These are phyloP conservation scores for Earliella scabrosa DNA, from an alignment of 1,284 basidiomycete species.

Conservation along the genomic window DNA sequence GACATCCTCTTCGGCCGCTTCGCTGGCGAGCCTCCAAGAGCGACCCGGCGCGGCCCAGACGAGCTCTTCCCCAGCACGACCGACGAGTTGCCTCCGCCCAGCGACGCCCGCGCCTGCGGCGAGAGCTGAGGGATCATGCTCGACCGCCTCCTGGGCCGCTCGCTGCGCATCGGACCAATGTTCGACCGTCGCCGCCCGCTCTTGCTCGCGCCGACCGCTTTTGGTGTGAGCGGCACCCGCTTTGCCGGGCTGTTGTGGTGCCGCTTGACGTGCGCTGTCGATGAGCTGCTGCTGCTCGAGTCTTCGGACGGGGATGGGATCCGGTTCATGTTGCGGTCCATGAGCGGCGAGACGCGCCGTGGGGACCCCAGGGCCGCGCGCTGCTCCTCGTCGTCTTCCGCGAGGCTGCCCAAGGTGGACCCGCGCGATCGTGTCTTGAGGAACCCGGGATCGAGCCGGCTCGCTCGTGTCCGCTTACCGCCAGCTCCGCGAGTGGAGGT, in stretches of 20 bases:
- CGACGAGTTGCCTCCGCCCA: conserved; percentile 22
- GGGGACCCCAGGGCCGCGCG: conserved; percentile 36
- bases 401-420: conserved; percentile 61
- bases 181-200: conserved; percentile 66
- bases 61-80: conserved; percentile 24
- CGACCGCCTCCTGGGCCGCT: conserved; percentile 72
- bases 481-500: conserved; percentile 29
- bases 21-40: conserved; percentile 49
- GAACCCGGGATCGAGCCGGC: conserved; percentile 70
- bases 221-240: conserved; percentile 51
- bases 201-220: conserved; percentile 41
- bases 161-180: conserved; percentile 69
- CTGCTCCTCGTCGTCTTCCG: conserved; percentile 69
- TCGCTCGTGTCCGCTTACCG: conserved; percentile 56
- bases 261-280: conserved; percentile 39
- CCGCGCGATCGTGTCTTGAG: conserved; percentile 62
- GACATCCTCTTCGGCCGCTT: conserved; percentile 70
- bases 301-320: conserved; percentile 32
- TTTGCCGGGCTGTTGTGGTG: conserved; percentile 51
- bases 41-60: conserved; percentile 34
- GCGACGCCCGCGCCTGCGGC: conserved; percentile 36
- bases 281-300: conserved; percentile 29
- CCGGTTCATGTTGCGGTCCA: conserved; percentile 65
- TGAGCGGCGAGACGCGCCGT: conserved; percentile 49
- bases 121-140: conserved; percentile 76